These are phyloP conservation scores for Leccinum fallax DNA, from an alignment of 1,284 basidiomycete species.

Conservation along the genomic window DNA sequence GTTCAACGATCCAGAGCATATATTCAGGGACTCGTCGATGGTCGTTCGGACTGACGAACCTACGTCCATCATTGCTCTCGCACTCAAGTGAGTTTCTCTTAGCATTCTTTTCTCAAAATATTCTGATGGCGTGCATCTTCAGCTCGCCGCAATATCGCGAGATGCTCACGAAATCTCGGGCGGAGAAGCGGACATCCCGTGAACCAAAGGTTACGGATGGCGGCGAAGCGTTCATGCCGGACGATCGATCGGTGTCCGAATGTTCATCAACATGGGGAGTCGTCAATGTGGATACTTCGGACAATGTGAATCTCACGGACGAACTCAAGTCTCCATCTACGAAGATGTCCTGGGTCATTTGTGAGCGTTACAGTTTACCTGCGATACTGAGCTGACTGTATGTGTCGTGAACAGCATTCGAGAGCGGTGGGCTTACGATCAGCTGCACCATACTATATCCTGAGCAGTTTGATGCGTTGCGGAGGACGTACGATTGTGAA, in stretches of 20 bases:
- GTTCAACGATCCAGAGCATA: slow-evolving; percentile 81
- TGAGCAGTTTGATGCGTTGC: slow-evolving; percentile 95
- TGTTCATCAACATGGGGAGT: slow-evolving; percentile 86
- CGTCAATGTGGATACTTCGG: slow-evolving; percentile 72
- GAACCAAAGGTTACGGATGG: slow-evolving; percentile 70
- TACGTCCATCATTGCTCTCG: slow-evolving; percentile 96
- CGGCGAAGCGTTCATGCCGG: slow-evolving; percentile 84
- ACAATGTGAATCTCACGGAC: slow-evolving; percentile 70
- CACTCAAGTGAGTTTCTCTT: slow-evolving; percentile 67
- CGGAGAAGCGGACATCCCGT: slow-evolving; percentile 68
- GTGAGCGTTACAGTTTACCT: slow-evolving; percentile 44
- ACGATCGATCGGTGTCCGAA: slow-evolving; percentile 77
- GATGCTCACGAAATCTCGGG: slow-evolving; percentile 74
- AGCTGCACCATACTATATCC: slow-evolving; percentile 96
- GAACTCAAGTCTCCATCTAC: slow-evolving; percentile 77
- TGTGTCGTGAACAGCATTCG: slow-evolving; percentile 80
- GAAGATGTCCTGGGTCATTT: slow-evolving; percentile 77
- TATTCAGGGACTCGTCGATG: slow-evolving; percentile 95
- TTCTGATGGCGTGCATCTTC: slow-evolving; percentile 6
- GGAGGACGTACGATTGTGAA: slow-evolving; percentile 91
- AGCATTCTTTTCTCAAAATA: neutral
- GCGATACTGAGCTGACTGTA: slow-evolving; percentile 2
- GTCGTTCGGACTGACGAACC: slow-evolving; percentile 97
- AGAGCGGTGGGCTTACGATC: slow-evolving; percentile 90
- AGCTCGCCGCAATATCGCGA: slow-evolving; percentile 90